Base-by-base conservation (phyloP, 2,329 filamentous ascomycete genomes). In the Nothophaeocryptopus gaeumannii region DNA sequence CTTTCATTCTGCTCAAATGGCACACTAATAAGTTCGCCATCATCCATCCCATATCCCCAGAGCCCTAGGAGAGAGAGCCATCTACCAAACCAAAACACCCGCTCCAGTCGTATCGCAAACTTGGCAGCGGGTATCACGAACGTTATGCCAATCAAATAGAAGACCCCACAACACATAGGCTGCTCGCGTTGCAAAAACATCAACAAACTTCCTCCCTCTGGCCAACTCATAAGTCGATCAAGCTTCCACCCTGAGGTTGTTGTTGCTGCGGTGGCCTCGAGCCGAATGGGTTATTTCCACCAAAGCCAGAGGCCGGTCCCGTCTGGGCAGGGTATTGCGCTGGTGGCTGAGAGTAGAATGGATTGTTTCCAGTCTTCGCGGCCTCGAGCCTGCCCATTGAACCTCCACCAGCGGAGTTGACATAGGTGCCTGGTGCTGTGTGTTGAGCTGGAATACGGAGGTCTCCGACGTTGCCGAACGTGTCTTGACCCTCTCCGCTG, bases 391-490 rank as follows among this genome's bases (percentile, higher is more conserved):
- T 80, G 60, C 83, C 82, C 50, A 88, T 73, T 2, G 55, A 60
- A n/a, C 89, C 88, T 33, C 86, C 78, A 42, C 93, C 93, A 5
- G 93, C 90, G 53, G 89, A 95, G 73, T 99, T 99, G 73, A 99
- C 86, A 68, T 97, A 99, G 0, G 88, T 95, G 20, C 92, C 93
- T 0, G 93, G 93, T 1, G 93, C 90, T 0, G 93, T 99, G 70
- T 99, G 93, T 68, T 99, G 93, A 2, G 93, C 85, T 1, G 93
- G 93, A 57, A 99, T 95, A 70, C 93, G 90, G 39, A 96, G 78
- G 58, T 97, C 89, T 59, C 93, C 93, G n/a, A 89, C 89, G 69
- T 99, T 99, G 58, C 93, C 93, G 68, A 95, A 99, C 0, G 93
- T 99, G 67, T 99, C 93, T 76, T 95, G 88, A 16, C 93, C 93